Evolutionary conservation across 192 early-diverging fungal genomes (phyloP), one percentile per base, ranked within the genome.

Genomic region (Globomyces pollinis-pini): DNA sequence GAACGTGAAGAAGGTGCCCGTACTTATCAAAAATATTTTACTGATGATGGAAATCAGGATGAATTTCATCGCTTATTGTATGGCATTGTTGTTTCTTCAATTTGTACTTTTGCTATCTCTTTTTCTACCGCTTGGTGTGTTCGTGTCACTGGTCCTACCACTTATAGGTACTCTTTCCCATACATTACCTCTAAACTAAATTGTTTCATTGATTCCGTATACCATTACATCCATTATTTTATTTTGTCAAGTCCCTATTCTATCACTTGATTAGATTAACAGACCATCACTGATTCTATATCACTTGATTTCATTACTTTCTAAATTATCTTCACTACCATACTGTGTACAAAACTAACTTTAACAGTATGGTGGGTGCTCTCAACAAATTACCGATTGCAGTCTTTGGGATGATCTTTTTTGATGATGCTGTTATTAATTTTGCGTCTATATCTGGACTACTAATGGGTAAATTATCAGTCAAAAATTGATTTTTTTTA

Each of bases 381-480:
- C 85, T 99, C 41, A 99, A 99, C 73, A 99, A 99, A 65, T 74
- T 99, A 30, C 96, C 96, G 13, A 91, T 99, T 57, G 90, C 93
- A 2, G 74, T 95, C 28, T 88, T 88, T 57, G 93, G 94, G 31
- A 97, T 99, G 76, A 36, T 99, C 11, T 96, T 94, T 76, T 92
- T 99, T 74, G n/a, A n/a, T n/a, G 85, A 85, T 41, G 93, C 93
- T 59, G 62, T 59, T 1, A 79, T 91, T 18, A 90, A 90, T 0
- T 67, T 83, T 43, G 92, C 85, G 29, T 85, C 86, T 59, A 85
- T 97, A 16, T 72, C 81, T 35, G 89, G 88, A n/a, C 89, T 99
- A 8, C 32, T 90, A 50, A 81, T 97, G 57, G 96, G 91, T 70
- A 60, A 16, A 58, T n/a, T n/a, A n/a, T n/a, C n/a, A n/a, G n/a